Conservation (phyloP, 2,329 filamentous ascomycete species). For the Metarhizium humberi region DNA sequence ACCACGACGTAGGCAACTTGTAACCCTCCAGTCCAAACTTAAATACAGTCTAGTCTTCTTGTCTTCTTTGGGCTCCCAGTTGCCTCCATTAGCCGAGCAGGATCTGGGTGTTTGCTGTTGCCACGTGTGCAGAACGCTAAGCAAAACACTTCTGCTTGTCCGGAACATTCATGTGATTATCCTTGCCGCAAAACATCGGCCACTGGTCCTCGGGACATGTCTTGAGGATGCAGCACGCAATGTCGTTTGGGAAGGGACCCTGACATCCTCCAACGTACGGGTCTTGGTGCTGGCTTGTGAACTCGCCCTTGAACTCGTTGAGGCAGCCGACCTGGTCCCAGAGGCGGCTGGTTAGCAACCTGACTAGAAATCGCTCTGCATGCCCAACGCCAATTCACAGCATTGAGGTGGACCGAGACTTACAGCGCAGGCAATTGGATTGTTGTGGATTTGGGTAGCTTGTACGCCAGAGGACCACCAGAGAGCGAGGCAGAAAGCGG, state of each 20-base stretch:
- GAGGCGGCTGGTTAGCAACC: neutral
- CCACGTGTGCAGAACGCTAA: neutral
- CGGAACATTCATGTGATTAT: neutral
- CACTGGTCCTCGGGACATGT: neutral
- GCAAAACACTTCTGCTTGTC: neutral
- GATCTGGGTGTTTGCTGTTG: neutral
- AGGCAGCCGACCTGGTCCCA: neutral
- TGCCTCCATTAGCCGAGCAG: too few relatives aligned
- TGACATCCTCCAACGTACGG: neutral
- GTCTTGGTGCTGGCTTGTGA: neutral
- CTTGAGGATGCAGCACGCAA: neutral
- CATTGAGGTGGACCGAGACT: neutral
- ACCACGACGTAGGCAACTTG: too few relatives aligned
- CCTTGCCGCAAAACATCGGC: neutral
- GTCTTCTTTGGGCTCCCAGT: too few relatives aligned
- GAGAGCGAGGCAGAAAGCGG: conserved; percentile 6
- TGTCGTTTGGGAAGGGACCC: neutral
- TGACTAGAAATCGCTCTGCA: neutral
- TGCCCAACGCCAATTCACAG: neutral
- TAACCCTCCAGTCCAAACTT: too few relatives aligned
- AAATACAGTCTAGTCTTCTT: too few relatives aligned
- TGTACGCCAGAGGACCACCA: conserved; percentile 4
- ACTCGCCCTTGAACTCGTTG: neutral
- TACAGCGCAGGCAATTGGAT: neutral
- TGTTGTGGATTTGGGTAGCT: neutral